Evolutionary conservation across 2,329 filamentous ascomycete species (phyloP), one percentile per base, ranked within the genome.

Genomic region (Polytolypa hystricis): DNA sequence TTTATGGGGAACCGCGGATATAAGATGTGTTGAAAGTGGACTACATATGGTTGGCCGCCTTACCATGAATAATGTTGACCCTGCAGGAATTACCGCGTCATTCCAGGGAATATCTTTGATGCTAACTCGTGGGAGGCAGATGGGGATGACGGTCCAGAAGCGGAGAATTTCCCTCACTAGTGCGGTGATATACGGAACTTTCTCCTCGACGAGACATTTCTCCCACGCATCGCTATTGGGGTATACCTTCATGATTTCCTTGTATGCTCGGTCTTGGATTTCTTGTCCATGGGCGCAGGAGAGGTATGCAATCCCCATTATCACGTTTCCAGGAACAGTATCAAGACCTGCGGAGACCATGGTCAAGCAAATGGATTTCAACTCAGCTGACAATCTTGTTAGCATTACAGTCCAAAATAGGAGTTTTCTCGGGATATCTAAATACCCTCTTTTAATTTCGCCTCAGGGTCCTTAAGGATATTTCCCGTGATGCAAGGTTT

Each of bases 321-420:
- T 79, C 7, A 89, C 61, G 43, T 86, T 87, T 8, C 77, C 81
- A 0, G 84, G 81, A 1, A 91, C 79, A 0, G 84, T 91, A 53
- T 91, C 84, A 11, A 89, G 71, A 12, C 84, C 84, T 0, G 81
- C 84, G 1, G 79, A 82, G 0, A 89, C 79, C 74, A 89, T 86
- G 16, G 81, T 85, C 16, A 91, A 60, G 53, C 83, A 84, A 47
- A 91, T 84, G 2, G 80, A 83, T 57, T 81, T 84, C 33, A 87
- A 69, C 56, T 87, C 84, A 9, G 74, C 79, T 81, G 37, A 4
- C 3, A 62, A 51, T 32, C 57, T 58, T 4, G 59, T 64, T 19
- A 61, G 60, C 38, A 63, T 61, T 35, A 60, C 65, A 0, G 61
- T 62, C 40, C 57, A 10, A 11, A 16, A 12, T 23, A 26, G 27